Evolutionary conservation across 306 rosid genomes (phyloP), one percentile per base, ranked within the genome.

Genomic region (Lathyrus oleraceus): DNA sequence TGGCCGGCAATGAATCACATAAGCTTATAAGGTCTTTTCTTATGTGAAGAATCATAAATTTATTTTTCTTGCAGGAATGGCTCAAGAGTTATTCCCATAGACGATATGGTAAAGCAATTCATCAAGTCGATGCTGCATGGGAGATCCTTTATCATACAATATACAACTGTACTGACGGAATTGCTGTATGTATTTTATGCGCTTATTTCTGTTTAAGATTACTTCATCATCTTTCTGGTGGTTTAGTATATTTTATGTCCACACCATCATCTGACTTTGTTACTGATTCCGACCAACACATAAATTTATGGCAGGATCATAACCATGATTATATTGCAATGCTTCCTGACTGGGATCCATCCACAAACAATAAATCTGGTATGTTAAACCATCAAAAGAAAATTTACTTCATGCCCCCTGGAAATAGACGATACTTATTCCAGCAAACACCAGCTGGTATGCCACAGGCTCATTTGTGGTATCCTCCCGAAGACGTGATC

Each of bases 281-380:
- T 76, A 20, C 76, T 61, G 60, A 67, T 76, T 60, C 30, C 30
- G 51, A 16, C 39, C 32, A 71, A 47, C 42, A 60, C 20, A 32
- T 39, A 8, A 70, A 77, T 62, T 70, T 48, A 59, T 54, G 67
- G 57, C 91, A 93, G 98, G 90, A 93, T 83, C 98, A 93, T 77
- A 93, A 94, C 83, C 79, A 71, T 54, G 97, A 94, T 84, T 90
- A 77, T 59, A 87, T 90, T 28, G 97, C 81, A 70, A 68, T 85
- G 86, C 78, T 94, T 77, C 98, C 98, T 4, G 98, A 90, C 65
- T 90, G 96, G 96, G 85, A 87, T 70, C 96, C 98, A 17, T 80
- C 90, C 56, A 12, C 68, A 51, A 56, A 65, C 40, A 65, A 25
- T 27, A 17, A 51, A 75, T 70, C 82, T 23, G 59, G 77, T 25